Percentiles rank a stretch among this genome's conserved stretches.
These are phyloP conservation scores for Leccinum subatratum DNA, from an alignment of 1,284 basidiomycete genomes.

Conservation along the genomic window DNA sequence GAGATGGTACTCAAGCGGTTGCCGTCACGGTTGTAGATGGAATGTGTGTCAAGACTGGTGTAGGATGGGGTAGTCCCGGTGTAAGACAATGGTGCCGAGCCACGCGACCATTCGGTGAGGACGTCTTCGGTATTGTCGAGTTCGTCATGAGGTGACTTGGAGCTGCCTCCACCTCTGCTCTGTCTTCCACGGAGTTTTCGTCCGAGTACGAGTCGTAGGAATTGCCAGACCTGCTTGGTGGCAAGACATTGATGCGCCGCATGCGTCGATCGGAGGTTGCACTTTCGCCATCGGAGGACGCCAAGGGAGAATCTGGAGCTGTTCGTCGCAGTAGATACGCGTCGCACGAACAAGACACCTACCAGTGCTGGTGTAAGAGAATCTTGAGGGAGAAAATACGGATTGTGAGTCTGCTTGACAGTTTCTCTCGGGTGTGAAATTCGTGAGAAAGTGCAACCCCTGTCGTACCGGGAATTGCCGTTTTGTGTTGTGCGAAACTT, in stretches of 20 bases:
- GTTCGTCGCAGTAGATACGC: not conserved
- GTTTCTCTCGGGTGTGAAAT: too few species aligned
- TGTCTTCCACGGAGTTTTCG: conserved; percentile 44
- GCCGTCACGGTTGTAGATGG: conserved; percentile 38
- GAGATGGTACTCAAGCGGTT: conserved; percentile 53
- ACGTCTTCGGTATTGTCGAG: too few species aligned
- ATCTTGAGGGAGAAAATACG: conserved; percentile 42
- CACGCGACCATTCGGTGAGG: too few species aligned
- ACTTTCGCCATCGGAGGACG: conserved; percentile 39
- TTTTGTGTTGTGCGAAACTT: too few species aligned
- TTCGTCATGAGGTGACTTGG: conserved; percentile 28
- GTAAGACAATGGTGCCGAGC: conserved; percentile 31
- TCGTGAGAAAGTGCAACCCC: too few species aligned
- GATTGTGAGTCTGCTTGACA: conserved; percentile 32
- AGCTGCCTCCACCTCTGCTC: conserved; percentile 61
- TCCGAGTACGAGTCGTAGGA: conserved; percentile 39
- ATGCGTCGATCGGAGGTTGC: conserved; percentile 36
- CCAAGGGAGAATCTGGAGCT: conserved; percentile 31
- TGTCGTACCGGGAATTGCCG: too few species aligned
- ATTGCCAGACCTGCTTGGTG: conserved; percentile 21
- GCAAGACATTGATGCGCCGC: conserved; percentile 42
- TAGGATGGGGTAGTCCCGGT: conserved; percentile 34
- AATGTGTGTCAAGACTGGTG: conserved; percentile 32
- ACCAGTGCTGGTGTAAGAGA: conserved; percentile 40
- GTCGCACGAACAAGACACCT: conserved; percentile 8